Conservation (phyloP, 305 asterid genomes). For the Withania somnifera region DNA sequence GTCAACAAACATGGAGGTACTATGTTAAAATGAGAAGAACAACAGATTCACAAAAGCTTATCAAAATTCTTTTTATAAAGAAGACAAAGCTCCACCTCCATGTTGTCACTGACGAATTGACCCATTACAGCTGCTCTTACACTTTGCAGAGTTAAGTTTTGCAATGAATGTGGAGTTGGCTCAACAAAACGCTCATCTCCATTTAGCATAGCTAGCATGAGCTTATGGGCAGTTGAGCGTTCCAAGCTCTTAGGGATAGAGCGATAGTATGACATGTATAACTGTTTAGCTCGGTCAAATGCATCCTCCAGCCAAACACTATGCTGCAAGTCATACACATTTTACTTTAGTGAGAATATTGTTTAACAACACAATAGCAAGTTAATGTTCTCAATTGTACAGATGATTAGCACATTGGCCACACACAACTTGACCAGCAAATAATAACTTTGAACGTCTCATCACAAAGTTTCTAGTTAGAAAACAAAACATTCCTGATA, state of each 20-base stretch:
- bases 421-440: background rate
- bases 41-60: background rate
- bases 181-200: constrained; percentile 98
- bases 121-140: constrained; percentile 95
- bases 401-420: background rate
- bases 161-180: constrained; percentile 88
- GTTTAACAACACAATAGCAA: background rate
- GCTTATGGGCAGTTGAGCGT: constrained; percentile 98
- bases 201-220: constrained; percentile 89
- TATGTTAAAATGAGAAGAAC: background rate
- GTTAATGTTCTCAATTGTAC: background rate
- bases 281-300: constrained; percentile 91
- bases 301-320: constrained; percentile 99
- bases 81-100: constrained; percentile 62
- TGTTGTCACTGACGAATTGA: constrained; percentile 84
- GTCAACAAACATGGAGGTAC: constrained; percentile 1
- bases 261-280: constrained; percentile 85
- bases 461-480: background rate
- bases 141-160: constrained; percentile 56
- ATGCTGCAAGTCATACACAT: constrained; percentile 52
- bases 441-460: background rate
- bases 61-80: background rate
- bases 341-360: background rate
- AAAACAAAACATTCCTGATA: background rate
- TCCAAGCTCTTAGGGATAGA: constrained; percentile 97